phyloP scores from a whole-genome alignment of 768 basidiomycete species.

The Russula brevipes region DNA sequence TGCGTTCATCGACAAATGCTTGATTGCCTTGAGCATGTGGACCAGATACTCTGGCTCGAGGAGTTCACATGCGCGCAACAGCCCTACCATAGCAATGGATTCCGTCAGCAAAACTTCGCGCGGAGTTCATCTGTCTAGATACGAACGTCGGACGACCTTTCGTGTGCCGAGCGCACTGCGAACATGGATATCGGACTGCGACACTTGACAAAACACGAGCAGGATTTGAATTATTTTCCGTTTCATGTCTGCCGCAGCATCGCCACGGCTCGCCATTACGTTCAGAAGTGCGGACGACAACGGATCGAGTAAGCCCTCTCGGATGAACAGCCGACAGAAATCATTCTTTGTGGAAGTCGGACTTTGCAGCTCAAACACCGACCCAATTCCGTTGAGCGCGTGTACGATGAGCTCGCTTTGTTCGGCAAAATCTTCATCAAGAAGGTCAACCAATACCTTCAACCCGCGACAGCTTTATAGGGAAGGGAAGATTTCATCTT shows the following conservation, averaged over 20 bases:
- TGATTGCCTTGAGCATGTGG: slow-evolving; percentile 88
- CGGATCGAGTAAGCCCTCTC: slow-evolving; percentile 92
- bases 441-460: slow-evolving; percentile 88
- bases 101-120: not conserved
- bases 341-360: slow-evolving; percentile 92
- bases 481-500: not conserved
- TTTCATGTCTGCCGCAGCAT: slow-evolving; percentile 67
- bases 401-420: slow-evolving; percentile 89
- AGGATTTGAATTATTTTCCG: slow-evolving; percentile 85
- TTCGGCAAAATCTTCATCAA: slow-evolving; percentile 93
- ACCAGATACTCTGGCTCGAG: slow-evolving; percentile 87
- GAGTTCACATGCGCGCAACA: slow-evolving; percentile 81
- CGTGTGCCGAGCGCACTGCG: slow-evolving; percentile 87
- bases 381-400: slow-evolving; percentile 90
- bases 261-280: slow-evolving; percentile 72
- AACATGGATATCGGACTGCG: slow-evolving; percentile 93
- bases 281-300: slow-evolving; percentile 84
- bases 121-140: not conserved
- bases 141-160: slow-evolving; percentile 83
- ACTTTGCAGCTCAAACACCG: slow-evolving; percentile 93
- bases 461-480: slow-evolving; percentile 80
- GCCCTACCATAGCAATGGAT: slow-evolving; percentile 43
- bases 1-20: slow-evolving; percentile 92
- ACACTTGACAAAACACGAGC: slow-evolving; percentile 89
- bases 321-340: slow-evolving; percentile 96